Conservation (phyloP, 768 basidiomycete species). For the Russula ochroleuca region DNA sequence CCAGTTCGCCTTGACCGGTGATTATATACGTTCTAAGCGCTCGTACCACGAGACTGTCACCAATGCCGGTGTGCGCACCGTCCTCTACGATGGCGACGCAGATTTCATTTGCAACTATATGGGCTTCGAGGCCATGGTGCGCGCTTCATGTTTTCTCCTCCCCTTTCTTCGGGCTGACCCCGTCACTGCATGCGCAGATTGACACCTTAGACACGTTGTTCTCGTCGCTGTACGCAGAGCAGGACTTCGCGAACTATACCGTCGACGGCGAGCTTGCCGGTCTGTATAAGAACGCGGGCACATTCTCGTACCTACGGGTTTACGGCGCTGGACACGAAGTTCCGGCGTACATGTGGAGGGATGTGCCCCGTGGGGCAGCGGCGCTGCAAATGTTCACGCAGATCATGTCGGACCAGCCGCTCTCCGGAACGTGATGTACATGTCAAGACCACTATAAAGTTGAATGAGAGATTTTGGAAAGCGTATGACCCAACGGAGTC, state of each 20-base stretch:
- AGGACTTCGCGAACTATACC: conserved; percentile 45
- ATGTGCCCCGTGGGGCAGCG: conserved; percentile 30
- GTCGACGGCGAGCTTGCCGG: conserved; percentile 50
- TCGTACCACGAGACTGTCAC: conserved; percentile 55
- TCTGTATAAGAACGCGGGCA: conserved; percentile 56
- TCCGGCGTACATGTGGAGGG: conserved; percentile 33
- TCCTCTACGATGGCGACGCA: conserved; percentile 55
- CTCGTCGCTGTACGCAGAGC: conserved; percentile 40
- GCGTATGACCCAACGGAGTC: too few species aligned
- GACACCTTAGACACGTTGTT: conserved; percentile 46
- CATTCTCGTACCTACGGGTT: conserved; percentile 51
- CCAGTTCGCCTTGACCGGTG: conserved; percentile 48
- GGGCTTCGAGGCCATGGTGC: conserved; percentile 56
- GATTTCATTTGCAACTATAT: conserved; percentile 54
- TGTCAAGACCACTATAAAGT: too few species aligned
- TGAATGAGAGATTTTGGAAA: too few species aligned
- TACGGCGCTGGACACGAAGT: conserved; percentile 42
- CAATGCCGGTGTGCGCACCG: conserved; percentile 50
- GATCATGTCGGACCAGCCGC: conserved; percentile 33
- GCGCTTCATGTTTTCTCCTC: background rate
- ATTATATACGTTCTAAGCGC: conserved; percentile 49
- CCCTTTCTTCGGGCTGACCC: background rate
- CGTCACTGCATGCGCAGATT: conserved; percentile 35
- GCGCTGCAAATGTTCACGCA: conserved; percentile 37
- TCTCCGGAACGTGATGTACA: conserved; percentile 32